Base-by-base conservation (phyloP, 805 yeast species). In the Debaryomyces hansenii region DNA sequence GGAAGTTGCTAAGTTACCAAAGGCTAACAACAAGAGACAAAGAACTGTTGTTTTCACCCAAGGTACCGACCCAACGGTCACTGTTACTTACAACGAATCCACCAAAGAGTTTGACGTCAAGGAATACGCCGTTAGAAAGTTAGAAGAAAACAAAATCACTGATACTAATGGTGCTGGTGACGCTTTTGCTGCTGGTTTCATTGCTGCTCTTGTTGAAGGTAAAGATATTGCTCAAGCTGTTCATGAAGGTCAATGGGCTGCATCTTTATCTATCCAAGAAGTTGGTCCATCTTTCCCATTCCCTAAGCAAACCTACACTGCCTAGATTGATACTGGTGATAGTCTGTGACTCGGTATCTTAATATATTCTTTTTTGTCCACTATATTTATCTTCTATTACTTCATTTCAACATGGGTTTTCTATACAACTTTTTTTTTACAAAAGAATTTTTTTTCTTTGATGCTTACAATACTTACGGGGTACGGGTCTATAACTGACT, bases 161-260 rank as follows among this genome's bases (percentile, higher is more conserved):
- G 99, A 94, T 76, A 89, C 98, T 62, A 94, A 92, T 75, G 99
- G 99, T 75, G 98, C 98, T 40, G 98, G 98, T 70, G 97, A 92
- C 66, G 97, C 97, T 11, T 92, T 92, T 64, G 98, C 97, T 46
- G 95, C 94, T 60, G 98, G 98, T 48, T 91, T 92, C 69, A 71
- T 90, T 53, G 96, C 96, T 51, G 94, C 91, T 48, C 73, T 91
- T 55, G 95, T 90, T 46, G 73, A 84, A 68, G 89, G 84, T 54
- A 82, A 86, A 66, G 57, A 78, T 24, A 64, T 90, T 47, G 72
- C 72, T 20, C 75, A 78, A 55, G 75, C 83, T 36, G 78, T 92
- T 52, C 89, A 85, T 58, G 80, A 84, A 68, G 98, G 97, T 55
- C 98, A 92, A 75, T 91, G 98, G 97, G 84, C 95, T 56, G 99